These are phyloP conservation scores for Myriosclerotinia curreyana DNA, from an alignment of 2,329 filamentous ascomycete species.

Conservation along the genomic window DNA sequence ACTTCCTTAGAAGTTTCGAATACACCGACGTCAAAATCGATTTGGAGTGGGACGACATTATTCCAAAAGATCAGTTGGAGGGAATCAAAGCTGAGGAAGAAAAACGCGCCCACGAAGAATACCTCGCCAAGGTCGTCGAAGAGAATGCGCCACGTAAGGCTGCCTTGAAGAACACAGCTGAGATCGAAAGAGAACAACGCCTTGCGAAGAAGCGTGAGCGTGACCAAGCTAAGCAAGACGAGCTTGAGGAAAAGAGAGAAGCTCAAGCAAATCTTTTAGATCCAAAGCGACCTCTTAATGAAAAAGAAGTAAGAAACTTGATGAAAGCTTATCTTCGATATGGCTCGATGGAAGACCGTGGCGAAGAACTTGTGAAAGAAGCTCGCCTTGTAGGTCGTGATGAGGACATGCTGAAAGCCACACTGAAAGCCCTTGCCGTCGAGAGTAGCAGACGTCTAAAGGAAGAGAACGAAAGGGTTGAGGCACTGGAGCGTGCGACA, in stretches of 20 bases:
- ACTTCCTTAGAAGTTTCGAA: slow-evolving; percentile 85
- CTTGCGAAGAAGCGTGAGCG: slow-evolving; percentile 64
- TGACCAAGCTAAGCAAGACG: slow-evolving; percentile 66
- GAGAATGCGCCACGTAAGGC: slow-evolving; percentile 80
- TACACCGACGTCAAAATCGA: slow-evolving; percentile 98
- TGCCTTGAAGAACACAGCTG: slow-evolving; percentile 53
- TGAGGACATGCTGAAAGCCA: slow-evolving; percentile 69
- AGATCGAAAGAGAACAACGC: slow-evolving; percentile 63
- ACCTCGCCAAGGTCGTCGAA: slow-evolving; percentile 76
- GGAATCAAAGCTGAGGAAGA: slow-evolving; percentile 88
- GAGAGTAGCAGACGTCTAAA: slow-evolving; percentile 71
- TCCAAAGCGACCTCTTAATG: slow-evolving; percentile 82
- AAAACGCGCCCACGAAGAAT: slow-evolving; percentile 76
- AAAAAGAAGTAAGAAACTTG: slow-evolving; percentile 90
- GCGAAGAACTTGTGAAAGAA: slow-evolving; percentile 82
- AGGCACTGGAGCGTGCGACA: slow-evolving; percentile 62
- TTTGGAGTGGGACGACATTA: slow-evolving; percentile 97
- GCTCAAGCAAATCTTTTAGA: slow-evolving; percentile 74
- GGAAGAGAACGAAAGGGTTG: slow-evolving; percentile 65
- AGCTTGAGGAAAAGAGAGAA: slow-evolving; percentile 61
- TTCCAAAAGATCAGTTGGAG: slow-evolving; percentile 87
- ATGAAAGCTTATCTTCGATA: slow-evolving; percentile 88
- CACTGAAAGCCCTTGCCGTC: slow-evolving; percentile 64
- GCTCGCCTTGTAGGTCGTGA: slow-evolving; percentile 83
- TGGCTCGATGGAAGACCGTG: slow-evolving; percentile 83